These are phyloP conservation scores for Russula griseocarnosa DNA, from an alignment of 768 basidiomycete species.

Conservation along the genomic window DNA sequence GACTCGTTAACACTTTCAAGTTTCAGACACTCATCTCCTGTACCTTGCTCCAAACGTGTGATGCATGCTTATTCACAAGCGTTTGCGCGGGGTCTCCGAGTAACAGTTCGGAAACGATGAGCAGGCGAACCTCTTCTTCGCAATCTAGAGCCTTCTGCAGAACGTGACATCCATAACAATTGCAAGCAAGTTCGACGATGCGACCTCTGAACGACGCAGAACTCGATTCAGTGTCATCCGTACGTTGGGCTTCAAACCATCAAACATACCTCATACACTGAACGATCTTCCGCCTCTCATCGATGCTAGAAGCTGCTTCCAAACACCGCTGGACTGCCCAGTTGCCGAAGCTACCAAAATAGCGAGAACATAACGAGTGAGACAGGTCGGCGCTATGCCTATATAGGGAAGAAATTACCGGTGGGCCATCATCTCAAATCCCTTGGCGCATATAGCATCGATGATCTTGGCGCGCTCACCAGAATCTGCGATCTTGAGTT, in stretches of 20 bases:
- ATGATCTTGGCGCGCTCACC: slow-evolving; percentile 79
- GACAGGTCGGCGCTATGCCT: background rate
- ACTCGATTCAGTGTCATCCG: background rate
- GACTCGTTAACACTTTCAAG: slow-evolving; percentile 12
- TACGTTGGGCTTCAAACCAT: background rate
- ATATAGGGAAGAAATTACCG: slow-evolving; percentile 43
- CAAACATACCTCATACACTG: slow-evolving; percentile 71
- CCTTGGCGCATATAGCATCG: slow-evolving; percentile 77
- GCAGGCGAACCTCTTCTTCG: slow-evolving; percentile 77
- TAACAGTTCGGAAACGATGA: slow-evolving; percentile 82
- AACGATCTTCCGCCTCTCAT: slow-evolving; percentile 78
- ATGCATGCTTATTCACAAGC: slow-evolving; percentile 85
- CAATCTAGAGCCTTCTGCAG: slow-evolving; percentile 88
- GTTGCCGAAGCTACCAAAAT: slow-evolving; percentile 68
- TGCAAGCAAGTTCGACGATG: slow-evolving; percentile 81
- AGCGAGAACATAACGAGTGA: slow-evolving; percentile 2
- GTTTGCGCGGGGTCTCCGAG: slow-evolving; percentile 82
- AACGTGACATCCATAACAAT: slow-evolving; percentile 87
- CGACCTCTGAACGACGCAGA: slow-evolving; percentile 50
- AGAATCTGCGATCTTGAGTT: slow-evolving; percentile 78
- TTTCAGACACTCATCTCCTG: background rate
- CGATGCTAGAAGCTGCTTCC: slow-evolving; percentile 68
- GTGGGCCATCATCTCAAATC: slow-evolving; percentile 92
- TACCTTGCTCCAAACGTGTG: slow-evolving; percentile 91
- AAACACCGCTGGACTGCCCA: slow-evolving; percentile 89